phyloP scores from a whole-genome alignment of 1,284 basidiomycete genomes.

The Cutaneotrichosporon cavernicola region DNA sequence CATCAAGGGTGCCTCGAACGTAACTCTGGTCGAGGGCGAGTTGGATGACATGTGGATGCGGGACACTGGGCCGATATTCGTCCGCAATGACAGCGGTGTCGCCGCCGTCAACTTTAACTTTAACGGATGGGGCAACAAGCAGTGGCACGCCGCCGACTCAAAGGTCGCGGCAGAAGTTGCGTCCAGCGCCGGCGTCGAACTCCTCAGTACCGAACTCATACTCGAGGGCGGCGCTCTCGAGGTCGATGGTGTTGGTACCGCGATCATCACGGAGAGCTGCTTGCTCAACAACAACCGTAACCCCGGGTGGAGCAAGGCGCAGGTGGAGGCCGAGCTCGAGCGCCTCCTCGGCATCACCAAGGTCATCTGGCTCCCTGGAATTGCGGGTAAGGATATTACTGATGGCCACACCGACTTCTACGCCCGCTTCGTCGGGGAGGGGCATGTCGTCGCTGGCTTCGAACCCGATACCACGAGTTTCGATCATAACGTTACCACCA shows the following conservation, averaged over 20 bases:
- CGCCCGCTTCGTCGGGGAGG: constrained; percentile 5
- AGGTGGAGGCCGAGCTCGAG: constrained; percentile 8
- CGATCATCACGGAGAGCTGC: constrained; percentile 16
- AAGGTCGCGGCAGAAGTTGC: neutral
- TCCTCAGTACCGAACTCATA: constrained; percentile 1
- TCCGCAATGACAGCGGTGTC: neutral
- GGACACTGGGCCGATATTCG: constrained; percentile 7
- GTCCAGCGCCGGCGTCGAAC: neutral
- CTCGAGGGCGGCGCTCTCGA: constrained; percentile 17
- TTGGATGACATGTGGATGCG: constrained; percentile 15
- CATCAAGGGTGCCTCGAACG: neutral
- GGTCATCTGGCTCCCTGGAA: constrained; percentile 17
- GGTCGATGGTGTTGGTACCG: constrained; percentile 17
- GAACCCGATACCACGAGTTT: constrained; percentile 10
- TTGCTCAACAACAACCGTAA: constrained; percentile 19
- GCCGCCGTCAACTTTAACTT: constrained; percentile 14
- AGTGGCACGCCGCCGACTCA: constrained; percentile 2
- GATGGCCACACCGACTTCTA: constrained; percentile 14
- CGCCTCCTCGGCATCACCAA: constrained; percentile 10
- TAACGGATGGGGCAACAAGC: constrained; percentile 15
- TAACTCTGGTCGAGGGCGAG: constrained; percentile 2
- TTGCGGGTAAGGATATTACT: constrained; percentile 14
- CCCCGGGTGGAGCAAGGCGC: constrained; percentile 9
- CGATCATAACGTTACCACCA: constrained; percentile 14
- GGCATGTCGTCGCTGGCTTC: constrained; percentile 9